These are phyloP conservation scores for Kwoniella europaea DNA, from an alignment of 768 basidiomycete species.

Conservation along the genomic window DNA sequence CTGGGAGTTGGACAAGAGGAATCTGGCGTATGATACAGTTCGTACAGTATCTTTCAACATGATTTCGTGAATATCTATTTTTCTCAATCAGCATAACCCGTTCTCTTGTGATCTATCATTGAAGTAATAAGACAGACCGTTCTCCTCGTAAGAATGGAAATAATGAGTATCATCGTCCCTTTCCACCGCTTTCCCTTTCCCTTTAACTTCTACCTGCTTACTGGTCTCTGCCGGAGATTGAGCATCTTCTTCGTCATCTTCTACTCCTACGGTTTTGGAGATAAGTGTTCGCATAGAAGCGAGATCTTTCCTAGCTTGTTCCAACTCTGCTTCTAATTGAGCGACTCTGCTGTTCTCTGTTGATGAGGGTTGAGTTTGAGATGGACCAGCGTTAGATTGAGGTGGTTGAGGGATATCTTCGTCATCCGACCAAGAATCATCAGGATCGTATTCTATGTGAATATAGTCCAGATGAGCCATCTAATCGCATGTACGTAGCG, in stretches of 20 bases:
- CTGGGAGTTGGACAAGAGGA: conserved; percentile 79
- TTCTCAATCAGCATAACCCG: not conserved
- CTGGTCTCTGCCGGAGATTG: not conserved
- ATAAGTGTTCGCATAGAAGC: conserved; percentile 57
- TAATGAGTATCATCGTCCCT: conserved; percentile 92
- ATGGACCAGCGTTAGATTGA: conserved; percentile 21
- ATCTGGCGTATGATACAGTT: conserved; percentile 89
- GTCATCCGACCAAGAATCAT: conserved; percentile 68
- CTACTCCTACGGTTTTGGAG: conserved; percentile 16
- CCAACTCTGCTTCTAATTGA: conserved; percentile 69
- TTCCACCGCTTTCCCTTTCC: conserved; percentile 39
- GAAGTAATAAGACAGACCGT: conserved; percentile 64
- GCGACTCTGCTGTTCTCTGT: conserved; percentile 60
- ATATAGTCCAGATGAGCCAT: conserved; percentile 4
- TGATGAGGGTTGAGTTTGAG: not conserved
- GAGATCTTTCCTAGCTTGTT: conserved; percentile 65
- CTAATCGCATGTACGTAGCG: not conserved
- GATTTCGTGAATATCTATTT: conserved; percentile 84
- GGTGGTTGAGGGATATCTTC: conserved; percentile 58
- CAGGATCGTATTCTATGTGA: conserved; percentile 67
- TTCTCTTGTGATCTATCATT: too few relatives aligned
- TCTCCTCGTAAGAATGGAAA: conserved; percentile 85
- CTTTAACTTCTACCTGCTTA: conserved; percentile 30
- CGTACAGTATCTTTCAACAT: conserved; percentile 97
- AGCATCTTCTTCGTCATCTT: conserved; percentile 17